Conservation (phyloP, 306 rosid species). For the Corylus americana region DNA sequence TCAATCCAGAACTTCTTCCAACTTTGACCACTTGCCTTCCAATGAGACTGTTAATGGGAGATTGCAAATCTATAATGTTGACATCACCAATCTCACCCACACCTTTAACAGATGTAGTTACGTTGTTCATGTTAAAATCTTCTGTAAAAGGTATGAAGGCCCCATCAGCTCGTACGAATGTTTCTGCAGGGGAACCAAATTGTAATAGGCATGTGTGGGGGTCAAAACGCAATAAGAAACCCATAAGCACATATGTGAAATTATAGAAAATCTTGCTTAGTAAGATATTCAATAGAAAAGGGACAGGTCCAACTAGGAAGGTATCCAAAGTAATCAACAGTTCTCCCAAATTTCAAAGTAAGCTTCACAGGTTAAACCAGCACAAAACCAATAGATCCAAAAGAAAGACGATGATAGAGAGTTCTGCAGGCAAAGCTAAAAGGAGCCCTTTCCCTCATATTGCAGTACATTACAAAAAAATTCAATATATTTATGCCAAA, state of each 20-base stretch:
- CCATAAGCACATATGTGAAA: constrained; percentile 26
- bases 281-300: constrained; percentile 4
- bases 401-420: background rate
- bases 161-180: constrained; percentile 99
- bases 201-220: constrained; percentile 24
- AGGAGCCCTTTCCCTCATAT: background rate
- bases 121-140: constrained; percentile 72
- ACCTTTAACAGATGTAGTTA: constrained; percentile 72
- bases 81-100: constrained; percentile 92
- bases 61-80: constrained; percentile 83
- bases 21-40: constrained; percentile 94
- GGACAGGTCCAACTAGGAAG: background rate
- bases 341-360: background rate
- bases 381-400: background rate
- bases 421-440: background rate
- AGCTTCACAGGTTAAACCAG: background rate
- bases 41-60: constrained; percentile 86
- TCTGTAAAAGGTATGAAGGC: constrained; percentile 95
- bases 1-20: constrained; percentile 97
- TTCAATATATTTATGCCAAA: background rate
- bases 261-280: constrained; percentile 19
- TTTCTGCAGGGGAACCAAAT: constrained; percentile 72
- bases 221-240: constrained; percentile 27
- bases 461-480: background rate
- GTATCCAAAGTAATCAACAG: background rate